phyloP scores from a whole-genome alignment of 495 filamentous ascomycete species.

The Neurospora africana region DNA sequence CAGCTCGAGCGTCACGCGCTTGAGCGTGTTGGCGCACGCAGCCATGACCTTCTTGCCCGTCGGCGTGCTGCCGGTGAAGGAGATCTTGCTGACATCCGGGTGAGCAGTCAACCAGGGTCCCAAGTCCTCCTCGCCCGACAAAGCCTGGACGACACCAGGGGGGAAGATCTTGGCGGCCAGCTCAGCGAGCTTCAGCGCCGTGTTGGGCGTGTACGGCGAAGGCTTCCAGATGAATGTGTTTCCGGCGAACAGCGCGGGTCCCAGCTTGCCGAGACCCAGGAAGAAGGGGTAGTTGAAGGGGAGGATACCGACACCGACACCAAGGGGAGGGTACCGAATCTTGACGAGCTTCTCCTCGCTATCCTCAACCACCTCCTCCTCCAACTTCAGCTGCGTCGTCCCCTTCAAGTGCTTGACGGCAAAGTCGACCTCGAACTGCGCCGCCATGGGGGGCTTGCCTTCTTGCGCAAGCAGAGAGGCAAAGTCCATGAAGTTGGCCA shows the following conservation, averaged over 20 bases:
- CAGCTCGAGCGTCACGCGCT: slow-evolving; percentile 39
- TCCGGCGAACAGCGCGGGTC: slow-evolving; percentile 46
- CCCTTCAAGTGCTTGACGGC: not conserved
- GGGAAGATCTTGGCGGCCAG: slow-evolving; percentile 51
- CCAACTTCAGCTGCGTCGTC: not conserved
- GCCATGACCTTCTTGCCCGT: slow-evolving; percentile 57
- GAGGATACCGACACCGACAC: slow-evolving; percentile 42
- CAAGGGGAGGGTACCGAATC: slow-evolving; percentile 41
- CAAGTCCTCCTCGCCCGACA: slow-evolving; percentile 56
- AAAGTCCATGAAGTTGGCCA: slow-evolving; percentile 26
- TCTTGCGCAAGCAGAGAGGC: slow-evolving; percentile 27
- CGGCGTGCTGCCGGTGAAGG: slow-evolving; percentile 55
- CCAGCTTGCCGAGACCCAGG: slow-evolving; percentile 44
- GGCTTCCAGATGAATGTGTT: slow-evolving; percentile 56
- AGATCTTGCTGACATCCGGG: slow-evolving; percentile 54
- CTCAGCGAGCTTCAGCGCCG: slow-evolving; percentile 52
- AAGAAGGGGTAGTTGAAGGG: slow-evolving; percentile 61
- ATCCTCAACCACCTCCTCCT: slow-evolving; percentile 27
- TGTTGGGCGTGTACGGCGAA: slow-evolving; percentile 58
- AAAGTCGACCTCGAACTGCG: slow-evolving; percentile 28
- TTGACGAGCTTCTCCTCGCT: slow-evolving; percentile 36
- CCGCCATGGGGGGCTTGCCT: slow-evolving; percentile 13
- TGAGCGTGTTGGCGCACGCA: slow-evolving; percentile 49
- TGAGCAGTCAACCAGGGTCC: slow-evolving; percentile 49
- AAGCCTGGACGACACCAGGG: slow-evolving; percentile 53